Percentiles rank a stretch among this genome's conserved stretches.
Conservation (phyloP, 257 asterid genomes). For the Solanum chilense region DNA sequence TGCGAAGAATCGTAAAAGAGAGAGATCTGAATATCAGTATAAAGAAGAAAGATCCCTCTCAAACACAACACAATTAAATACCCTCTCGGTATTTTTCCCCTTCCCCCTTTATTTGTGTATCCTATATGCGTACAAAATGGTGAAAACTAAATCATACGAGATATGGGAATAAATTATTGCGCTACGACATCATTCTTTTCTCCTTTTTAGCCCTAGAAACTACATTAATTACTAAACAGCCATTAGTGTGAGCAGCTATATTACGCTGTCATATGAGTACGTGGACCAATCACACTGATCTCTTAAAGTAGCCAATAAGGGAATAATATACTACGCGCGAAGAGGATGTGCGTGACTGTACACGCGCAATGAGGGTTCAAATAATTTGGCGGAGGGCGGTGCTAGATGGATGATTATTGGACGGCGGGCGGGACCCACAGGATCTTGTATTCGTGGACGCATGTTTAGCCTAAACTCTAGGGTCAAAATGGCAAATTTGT, state of each 20-base stretch:
- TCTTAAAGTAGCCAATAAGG: background rate
- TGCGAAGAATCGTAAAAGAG: conserved; percentile 33
- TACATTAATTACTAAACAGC: background rate
- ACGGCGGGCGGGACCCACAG: background rate
- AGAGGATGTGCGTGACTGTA: background rate
- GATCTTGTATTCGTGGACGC: background rate
- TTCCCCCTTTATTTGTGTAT: background rate
- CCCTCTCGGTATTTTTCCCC: background rate
- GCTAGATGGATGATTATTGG: background rate
- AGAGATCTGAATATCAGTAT: conserved; percentile 8
- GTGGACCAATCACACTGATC: background rate
- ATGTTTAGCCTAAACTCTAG: background rate
- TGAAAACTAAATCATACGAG: background rate
- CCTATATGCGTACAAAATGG: background rate
- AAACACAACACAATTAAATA: background rate
- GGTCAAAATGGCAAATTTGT: background rate
- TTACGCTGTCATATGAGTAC: background rate
- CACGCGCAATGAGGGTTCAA: background rate
- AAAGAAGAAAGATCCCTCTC: conserved; percentile 3
- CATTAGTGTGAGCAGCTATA: background rate
- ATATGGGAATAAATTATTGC: background rate
- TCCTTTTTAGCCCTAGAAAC: background rate
- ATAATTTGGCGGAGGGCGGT: background rate
- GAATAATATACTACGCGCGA: background rate
- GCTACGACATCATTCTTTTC: background rate